These are phyloP conservation scores for Coprinopsis cinerea DNA, from an alignment of 768 basidiomycete genomes.

Conservation along the genomic window DNA sequence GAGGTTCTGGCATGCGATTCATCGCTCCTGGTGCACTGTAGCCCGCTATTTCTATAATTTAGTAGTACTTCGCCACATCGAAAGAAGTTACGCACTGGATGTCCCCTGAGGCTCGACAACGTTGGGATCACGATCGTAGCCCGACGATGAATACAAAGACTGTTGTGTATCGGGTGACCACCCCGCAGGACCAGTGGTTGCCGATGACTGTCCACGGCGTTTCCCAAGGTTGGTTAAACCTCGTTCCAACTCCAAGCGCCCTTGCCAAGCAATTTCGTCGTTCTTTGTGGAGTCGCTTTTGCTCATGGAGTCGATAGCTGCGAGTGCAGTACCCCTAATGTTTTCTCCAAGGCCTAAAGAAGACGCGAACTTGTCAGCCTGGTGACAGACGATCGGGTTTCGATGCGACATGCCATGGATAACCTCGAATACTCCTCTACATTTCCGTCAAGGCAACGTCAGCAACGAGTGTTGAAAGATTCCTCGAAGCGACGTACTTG, in stretches of 20 bases:
- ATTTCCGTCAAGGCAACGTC: too few relatives aligned
- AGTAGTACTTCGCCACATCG: too few relatives aligned
- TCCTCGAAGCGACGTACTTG: too few relatives aligned
- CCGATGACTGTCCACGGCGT: not conserved
- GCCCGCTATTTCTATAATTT: not conserved
- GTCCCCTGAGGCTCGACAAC: not conserved
- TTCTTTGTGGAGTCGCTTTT: slow-evolving; percentile 23
- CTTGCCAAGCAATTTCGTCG: slow-evolving; percentile 30
- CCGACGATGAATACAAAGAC: not conserved
- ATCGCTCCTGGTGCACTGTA: not conserved
- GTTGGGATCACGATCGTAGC: not conserved
- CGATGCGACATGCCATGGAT: too few relatives aligned
- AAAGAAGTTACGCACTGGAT: not conserved
- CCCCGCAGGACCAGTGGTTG: not conserved
- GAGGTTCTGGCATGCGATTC: slow-evolving; percentile 3
- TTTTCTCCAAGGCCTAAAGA: slow-evolving; percentile 39
- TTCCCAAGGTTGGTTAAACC: slow-evolving; percentile 29
- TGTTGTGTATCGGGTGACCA: not conserved
- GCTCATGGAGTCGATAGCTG: slow-evolving; percentile 31
- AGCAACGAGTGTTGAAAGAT: too few relatives aligned
- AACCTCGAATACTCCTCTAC: too few relatives aligned
- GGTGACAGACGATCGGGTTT: not conserved
- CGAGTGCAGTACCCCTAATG: slow-evolving; percentile 36
- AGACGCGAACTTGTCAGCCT: too few relatives aligned
- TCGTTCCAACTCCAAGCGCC: slow-evolving; percentile 33